phyloP scores from a whole-genome alignment of 2,329 filamentous ascomycete species.

The Diplodia scrobiculata region DNA sequence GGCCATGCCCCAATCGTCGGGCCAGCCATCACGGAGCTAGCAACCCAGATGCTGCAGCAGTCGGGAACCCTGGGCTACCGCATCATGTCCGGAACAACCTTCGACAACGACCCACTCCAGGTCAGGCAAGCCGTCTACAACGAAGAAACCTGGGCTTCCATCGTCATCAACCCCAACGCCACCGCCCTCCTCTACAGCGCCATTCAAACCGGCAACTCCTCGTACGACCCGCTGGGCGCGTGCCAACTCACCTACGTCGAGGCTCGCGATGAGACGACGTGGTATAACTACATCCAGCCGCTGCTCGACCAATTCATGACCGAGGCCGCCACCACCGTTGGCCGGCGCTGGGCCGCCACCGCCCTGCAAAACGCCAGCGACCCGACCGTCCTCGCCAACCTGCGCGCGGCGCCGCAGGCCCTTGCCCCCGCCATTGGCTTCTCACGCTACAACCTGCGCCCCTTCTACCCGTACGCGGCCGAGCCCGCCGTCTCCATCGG shows the following conservation, averaged over 20 bases:
- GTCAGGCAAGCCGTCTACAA: conserved; percentile 64
- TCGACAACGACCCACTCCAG: conserved; percentile 58
- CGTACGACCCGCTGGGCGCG: conserved; percentile 62
- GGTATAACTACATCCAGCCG: conserved; percentile 57
- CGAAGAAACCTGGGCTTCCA: conserved; percentile 61
- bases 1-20: conserved; percentile 56
- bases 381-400: conserved; percentile 46
- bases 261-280: conserved; percentile 60
- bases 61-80: conserved; percentile 55
- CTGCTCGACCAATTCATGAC: conserved; percentile 53
- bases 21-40: conserved; percentile 54
- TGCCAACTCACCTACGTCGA: conserved; percentile 60
- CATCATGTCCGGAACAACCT: conserved; percentile 54
- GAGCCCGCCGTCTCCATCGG: conserved; percentile 64
- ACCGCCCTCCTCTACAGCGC: conserved; percentile 60
- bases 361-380: conserved; percentile 50
- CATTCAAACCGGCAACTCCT: conserved; percentile 57
- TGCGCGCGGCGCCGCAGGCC: conserved; percentile 55
- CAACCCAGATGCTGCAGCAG: conserved; percentile 47
- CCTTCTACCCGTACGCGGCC: conserved; percentile 58
- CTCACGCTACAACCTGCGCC: conserved; percentile 59
- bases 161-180: conserved; percentile 65
- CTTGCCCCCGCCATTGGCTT: conserved; percentile 61
- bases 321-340: conserved; percentile 54
- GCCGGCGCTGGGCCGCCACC: conserved; percentile 48